Evolutionary conservation across 352 stramenopile species (phyloP).

Genomic region (Blastocystis hominis): DNA sequence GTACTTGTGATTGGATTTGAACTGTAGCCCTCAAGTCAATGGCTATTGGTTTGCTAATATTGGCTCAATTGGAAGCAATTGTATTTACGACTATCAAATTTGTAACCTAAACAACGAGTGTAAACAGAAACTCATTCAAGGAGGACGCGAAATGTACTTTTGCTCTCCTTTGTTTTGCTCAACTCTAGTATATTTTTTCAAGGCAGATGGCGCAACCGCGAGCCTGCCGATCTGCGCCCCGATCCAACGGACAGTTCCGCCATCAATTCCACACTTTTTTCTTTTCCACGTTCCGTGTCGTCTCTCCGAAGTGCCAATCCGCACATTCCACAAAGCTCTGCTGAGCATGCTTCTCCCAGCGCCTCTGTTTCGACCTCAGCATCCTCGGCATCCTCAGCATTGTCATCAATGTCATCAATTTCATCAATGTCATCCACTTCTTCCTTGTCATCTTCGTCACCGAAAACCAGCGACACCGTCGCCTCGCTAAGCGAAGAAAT

Average conservation of each 20-base stretch:
- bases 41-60: conserved; percentile 33
- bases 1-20: background rate
- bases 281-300: no score
- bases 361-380: no score
- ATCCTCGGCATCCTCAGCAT: background rate
- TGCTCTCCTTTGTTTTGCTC: background rate
- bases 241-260: no score
- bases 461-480: no score
- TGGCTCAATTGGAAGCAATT: background rate
- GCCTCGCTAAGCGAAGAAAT: background rate
- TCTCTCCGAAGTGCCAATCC: no score
- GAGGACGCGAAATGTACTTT: background rate
- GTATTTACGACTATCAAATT: background rate
- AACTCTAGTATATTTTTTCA: background rate
- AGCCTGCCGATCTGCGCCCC: background rate
- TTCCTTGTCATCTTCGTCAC: no score
- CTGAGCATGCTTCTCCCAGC: no score
- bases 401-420: no score
- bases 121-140: background rate
- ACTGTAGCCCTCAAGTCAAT: background rate
- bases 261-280: no score
- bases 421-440: no score
- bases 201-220: background rate
- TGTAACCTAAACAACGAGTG: background rate
- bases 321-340: no score